Percentiles rank a stretch among this genome's conserved stretches.
These are phyloP conservation scores for Cicer cuneatum DNA, from an alignment of 306 rosid species.

Conservation along the genomic window DNA sequence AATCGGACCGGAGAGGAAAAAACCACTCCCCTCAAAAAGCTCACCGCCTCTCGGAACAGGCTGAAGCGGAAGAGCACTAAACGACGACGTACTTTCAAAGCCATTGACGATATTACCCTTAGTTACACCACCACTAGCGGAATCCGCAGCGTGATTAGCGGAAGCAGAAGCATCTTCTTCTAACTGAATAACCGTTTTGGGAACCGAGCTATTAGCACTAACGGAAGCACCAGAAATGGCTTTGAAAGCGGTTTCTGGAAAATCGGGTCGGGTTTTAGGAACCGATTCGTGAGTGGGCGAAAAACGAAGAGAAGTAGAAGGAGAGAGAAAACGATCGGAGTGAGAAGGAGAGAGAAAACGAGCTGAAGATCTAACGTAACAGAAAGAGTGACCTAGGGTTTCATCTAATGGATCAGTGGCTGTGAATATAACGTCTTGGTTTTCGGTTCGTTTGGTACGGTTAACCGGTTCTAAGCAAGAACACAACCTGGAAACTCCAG, in stretches of 20 bases:
- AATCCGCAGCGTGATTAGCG: constrained; percentile 43
- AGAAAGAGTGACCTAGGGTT: constrained; percentile 99
- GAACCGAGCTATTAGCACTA: constrained; percentile 86
- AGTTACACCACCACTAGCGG: constrained; percentile 30
- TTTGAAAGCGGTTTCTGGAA: constrained; percentile 71
- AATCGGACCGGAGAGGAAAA: constrained; percentile 93
- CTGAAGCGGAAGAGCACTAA: constrained; percentile 84
- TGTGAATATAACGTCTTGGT: constrained; percentile 58
- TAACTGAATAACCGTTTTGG: constrained; percentile 75
- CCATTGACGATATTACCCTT: constrained; percentile 72
- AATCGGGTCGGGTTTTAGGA: constrained; percentile 58
- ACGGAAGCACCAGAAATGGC: constrained; percentile 97
- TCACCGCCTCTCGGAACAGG: constrained; percentile 74
- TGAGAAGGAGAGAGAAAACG: constrained; percentile 80
- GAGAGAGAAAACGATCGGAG: constrained; percentile 88
- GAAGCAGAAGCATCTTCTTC: constrained; percentile 59
- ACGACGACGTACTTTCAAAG: constrained; percentile 84
- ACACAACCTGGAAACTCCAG: constrained; percentile 69
- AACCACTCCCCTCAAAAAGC: constrained; percentile 72
- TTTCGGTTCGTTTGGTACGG: constrained; percentile 51
- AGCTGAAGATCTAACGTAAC: constrained; percentile 84
- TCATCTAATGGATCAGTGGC: constrained; percentile 74
- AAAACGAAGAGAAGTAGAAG: constrained; percentile 83
- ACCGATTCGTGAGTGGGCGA: constrained; percentile 68
- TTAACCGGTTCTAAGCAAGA: constrained; percentile 72